Base-by-base conservation (phyloP, 805 yeast species). In the Metschnikowia matae region DNA sequence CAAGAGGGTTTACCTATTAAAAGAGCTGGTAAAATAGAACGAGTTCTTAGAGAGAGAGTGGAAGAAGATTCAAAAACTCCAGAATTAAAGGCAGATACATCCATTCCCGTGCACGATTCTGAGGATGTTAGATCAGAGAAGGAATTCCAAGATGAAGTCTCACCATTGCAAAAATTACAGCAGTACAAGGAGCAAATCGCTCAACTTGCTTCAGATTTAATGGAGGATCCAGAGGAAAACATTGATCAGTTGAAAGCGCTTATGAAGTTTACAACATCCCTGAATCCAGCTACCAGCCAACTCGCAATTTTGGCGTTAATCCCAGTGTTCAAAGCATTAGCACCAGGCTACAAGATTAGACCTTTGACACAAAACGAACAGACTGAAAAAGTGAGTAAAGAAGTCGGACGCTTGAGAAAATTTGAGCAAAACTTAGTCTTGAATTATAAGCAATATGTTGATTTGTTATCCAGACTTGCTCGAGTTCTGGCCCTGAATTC, bases 171-270 rank as follows among this genome's bases (percentile, higher is more conserved):
- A 63, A 75, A 74, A 49, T 71, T 88, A 23, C 58, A 76, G 6
- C 77, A 80, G 50, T 72, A 87, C 39, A 87, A 90, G 61, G 97
- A 90, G 68, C 88, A 87, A 49, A 80, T 94, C 39, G 96, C 98
- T 0, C 82, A 79, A 17, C 66, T 85, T 44, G 97, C 96, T 1
- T 87, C 88, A 37, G 78, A 79, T 39, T 69, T 92, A 34, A 82
- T 82, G 60, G 96, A 90, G 63, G 88, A 89, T 51, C 97, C 98
- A 6, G 98, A 94, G 65, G 96, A 89, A 61, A 80, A 91, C 60
- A 75, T 85, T 6, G 63, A 79, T 13, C 73, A 82, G 29, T 71
- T 91, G 11, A 77, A 86, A 2, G 80, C 91, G 62, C 73, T 87
- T 45, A 71, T 87, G 48, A 81, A 78, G 57, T 85, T 87, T 89